Evolutionary conservation across 768 basidiomycete species (phyloP).

Genomic region (Coprinopsis sp.): DNA sequence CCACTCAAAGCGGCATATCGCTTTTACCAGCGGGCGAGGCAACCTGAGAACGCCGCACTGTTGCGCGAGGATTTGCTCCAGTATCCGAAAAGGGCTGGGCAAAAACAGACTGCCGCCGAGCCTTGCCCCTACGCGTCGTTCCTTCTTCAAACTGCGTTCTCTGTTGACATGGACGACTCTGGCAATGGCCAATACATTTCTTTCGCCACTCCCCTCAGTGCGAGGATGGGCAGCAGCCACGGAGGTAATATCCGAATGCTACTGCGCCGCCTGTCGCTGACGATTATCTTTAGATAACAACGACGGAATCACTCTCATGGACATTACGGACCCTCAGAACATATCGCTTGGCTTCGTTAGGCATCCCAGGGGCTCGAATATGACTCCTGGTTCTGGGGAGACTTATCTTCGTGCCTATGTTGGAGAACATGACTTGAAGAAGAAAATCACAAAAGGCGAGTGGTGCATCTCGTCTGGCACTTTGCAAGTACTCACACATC

Average conservation of each 20-base stretch:
- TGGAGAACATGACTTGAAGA: no score
- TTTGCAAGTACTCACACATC: no score
- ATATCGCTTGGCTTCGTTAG: slow-evolving; percentile 25
- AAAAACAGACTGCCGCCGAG: slow-evolving; percentile 11
- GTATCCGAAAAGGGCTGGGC: slow-evolving; percentile 14
- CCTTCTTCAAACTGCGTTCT: slow-evolving; percentile 24
- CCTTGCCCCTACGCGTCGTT: slow-evolving; percentile 31
- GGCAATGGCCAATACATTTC: slow-evolving; percentile 10
- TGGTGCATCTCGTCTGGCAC: no score
- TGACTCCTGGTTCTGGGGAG: neutral
- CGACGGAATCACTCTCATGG: slow-evolving; percentile 31
- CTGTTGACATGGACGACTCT: slow-evolving; percentile 24
- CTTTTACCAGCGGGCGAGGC: slow-evolving; percentile 29
- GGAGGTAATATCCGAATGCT: no score
- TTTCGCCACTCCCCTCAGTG: slow-evolving; percentile 17
- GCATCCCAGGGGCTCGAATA: neutral
- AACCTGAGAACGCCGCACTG: slow-evolving; percentile 32
- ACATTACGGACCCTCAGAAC: slow-evolving; percentile 25
- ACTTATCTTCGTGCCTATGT: neutral
- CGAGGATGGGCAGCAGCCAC: slow-evolving; percentile 21
- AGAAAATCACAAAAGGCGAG: no score
- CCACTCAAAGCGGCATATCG: slow-evolving; percentile 28
- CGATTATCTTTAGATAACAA: slow-evolving; percentile 24
- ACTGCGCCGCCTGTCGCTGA: neutral
- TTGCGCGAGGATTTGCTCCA: slow-evolving; percentile 29